Percentiles rank a stretch among this genome's conserved stretches.
Evolutionary conservation across 495 filamentous ascomycete genomes (phyloP).

Genomic region (Aspergillus diversus): DNA sequence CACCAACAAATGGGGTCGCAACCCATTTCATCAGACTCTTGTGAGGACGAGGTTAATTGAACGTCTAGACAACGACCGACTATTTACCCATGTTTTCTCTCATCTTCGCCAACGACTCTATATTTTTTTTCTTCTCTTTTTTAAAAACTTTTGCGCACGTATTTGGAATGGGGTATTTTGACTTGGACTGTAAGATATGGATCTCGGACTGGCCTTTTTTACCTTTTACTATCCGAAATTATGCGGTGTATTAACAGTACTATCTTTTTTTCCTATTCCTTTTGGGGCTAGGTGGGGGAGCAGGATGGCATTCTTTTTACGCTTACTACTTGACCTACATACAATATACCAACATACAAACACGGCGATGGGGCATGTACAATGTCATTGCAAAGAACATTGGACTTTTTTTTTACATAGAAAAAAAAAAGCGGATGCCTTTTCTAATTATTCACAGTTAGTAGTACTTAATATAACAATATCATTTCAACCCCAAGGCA

Average conservation of each 20-base stretch:
- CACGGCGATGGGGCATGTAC: neutral
- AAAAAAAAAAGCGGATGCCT: neutral
- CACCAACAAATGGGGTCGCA: slow-evolving; percentile 21
- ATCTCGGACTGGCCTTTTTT: neutral
- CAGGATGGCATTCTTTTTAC: neutral
- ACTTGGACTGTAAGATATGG: neutral
- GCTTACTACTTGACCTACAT: neutral
- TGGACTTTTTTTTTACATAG: neutral
- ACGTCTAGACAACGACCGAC: neutral
- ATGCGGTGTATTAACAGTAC: neutral
- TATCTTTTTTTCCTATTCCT: neutral
- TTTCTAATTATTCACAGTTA: neutral
- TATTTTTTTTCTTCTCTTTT: neutral
- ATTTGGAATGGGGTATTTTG: neutral
- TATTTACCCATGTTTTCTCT: neutral
- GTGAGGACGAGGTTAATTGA: slow-evolving; percentile 16
- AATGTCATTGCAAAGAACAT: neutral
- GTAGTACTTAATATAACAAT: too few relatives aligned
- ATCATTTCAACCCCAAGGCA: too few relatives aligned
- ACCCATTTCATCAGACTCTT: neutral
- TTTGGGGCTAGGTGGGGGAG: neutral
- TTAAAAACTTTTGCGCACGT: neutral
- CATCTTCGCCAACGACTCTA: neutral
- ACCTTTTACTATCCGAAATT: neutral
- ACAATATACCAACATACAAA: neutral